Percentiles rank a stretch among this genome's conserved stretches.
Evolutionary conservation across 2,329 filamentous ascomycete genomes (phyloP).

Genomic region (Apiospora marii): DNA sequence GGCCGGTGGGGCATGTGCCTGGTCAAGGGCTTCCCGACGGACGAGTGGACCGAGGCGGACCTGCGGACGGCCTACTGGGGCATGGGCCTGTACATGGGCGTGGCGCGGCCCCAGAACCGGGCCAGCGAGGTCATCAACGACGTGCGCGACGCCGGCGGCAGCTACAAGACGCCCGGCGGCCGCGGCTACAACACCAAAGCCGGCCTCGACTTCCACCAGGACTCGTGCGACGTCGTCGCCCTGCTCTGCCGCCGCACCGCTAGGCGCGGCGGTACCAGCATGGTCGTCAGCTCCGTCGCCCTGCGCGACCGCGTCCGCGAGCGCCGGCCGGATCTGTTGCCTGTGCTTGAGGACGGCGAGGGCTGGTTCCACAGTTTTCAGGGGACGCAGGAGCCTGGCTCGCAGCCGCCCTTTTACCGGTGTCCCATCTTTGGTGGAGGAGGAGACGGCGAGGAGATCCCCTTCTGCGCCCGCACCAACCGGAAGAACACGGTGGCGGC

Average conservation of each 20-base stretch:
- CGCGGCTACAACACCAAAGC: conserved; percentile 31
- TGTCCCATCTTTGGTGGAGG: conserved; percentile 27
- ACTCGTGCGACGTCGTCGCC: conserved; percentile 29
- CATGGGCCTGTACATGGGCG: conserved; percentile 30
- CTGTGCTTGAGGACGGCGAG: conserved; percentile 25
- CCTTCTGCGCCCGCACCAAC: conserved; percentile 29
- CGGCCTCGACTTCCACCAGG: conserved; percentile 30
- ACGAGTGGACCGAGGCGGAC: conserved; percentile 29
- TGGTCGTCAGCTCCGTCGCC: conserved; percentile 29
- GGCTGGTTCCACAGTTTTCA: conserved; percentile 31
- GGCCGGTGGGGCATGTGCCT: conserved; percentile 30
- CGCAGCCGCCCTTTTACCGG: conserved; percentile 29
- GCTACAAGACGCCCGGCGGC: conserved; percentile 28
- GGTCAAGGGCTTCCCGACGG: conserved; percentile 30
- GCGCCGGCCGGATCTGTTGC: conserved; percentile 28
- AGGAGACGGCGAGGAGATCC: background rate
- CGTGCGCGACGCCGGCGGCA: conserved; percentile 28
- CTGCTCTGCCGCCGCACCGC: conserved; percentile 29
- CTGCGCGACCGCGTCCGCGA: conserved; percentile 28
- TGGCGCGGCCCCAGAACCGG: conserved; percentile 28
- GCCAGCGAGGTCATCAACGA: conserved; percentile 31
- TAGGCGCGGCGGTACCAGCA: conserved; percentile 27
- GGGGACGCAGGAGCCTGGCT: conserved; percentile 24
- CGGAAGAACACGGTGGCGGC: conserved; percentile 29
- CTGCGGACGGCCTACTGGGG: conserved; percentile 31